phyloP scores from a whole-genome alignment of 352 stramenopile species.

The Saprolegnia parasitica region DNA sequence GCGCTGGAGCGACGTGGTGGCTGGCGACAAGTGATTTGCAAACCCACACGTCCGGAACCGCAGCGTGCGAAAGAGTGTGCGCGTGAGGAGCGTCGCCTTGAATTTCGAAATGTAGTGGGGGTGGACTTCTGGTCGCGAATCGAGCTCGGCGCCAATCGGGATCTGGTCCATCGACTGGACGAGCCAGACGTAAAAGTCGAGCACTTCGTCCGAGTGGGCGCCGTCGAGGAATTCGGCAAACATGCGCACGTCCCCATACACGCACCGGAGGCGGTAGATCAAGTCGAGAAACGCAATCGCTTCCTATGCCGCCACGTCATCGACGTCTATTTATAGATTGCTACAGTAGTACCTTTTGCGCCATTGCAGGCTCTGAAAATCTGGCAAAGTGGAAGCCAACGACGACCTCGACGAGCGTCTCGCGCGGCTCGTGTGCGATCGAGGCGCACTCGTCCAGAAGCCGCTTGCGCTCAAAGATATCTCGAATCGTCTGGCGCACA shows the following conservation, averaged over 20 bases:
- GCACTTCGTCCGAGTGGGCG: conserved; percentile 11
- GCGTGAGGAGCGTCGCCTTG: conserved; percentile 15
- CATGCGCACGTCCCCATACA: conserved; percentile 16
- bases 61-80: conserved; percentile 11
- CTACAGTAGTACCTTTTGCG: not conserved
- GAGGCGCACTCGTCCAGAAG: conserved; percentile 10
- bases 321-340: not conserved
- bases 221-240: conserved; percentile 26
- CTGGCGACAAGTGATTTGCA: not conserved
- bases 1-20: not conserved
- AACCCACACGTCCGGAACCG: conserved; percentile 17
- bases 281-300: conserved; percentile 13
- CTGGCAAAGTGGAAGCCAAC: conserved; percentile 16
- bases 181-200: conserved; percentile 27
- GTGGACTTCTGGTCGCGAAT: conserved; percentile 1
- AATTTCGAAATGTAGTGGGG: conserved; percentile 20
- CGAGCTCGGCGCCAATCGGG: not conserved
- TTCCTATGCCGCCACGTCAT: conserved; percentile 2
- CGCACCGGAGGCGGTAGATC: conserved; percentile 10
- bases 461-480: conserved; percentile 22
- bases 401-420: conserved; percentile 5
- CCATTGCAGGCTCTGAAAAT: not conserved
- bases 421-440: not conserved
- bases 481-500: not conserved
- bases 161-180: not conserved